Evolutionary conservation across 331 rosid genomes (phyloP), one percentile per base, ranked within the genome.

Genomic region (Acacia pycnantha): DNA sequence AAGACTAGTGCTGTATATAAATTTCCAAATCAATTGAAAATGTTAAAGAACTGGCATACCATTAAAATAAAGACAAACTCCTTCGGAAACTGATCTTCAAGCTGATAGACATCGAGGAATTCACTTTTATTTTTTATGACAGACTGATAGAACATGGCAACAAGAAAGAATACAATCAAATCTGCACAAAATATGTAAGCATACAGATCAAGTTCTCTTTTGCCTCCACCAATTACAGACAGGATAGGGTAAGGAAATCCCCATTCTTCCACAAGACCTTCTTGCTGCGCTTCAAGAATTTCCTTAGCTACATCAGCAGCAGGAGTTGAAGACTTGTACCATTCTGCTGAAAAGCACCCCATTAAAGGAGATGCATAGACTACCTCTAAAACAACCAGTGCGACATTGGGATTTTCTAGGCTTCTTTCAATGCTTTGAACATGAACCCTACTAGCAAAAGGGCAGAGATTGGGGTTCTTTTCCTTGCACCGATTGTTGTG

Each of bases 361-460:
- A 35, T 78, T 65, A 88, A n/a, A 53, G 98, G 94, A 61, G 97
- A 94, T 81, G 99, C 95, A 91, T 90, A 90, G 64, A 92, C 90
- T 56, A 90, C 94, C 87, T 96, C 99, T 15, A 96, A 87, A 84
- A 96, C 97, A 79, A 85, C 98, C 78, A 87, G 78, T 53, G 90
- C 93, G 41, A 94, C 86, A 76, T 87, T 87, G 76, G 85, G 64
- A 81, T 88, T 91, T 78, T 92, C 97, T 85, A 79, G 88, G 81
- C 97, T 94, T 92, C 89, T 91, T 94, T 90, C 99, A 80, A 96
- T 96, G 90, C 99, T 96, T 88, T 94, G 99, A 73, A 96, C 96
- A 86, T 91, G 94, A 86, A 96, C 97, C 89, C 93, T 91, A 84
- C 99, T 96, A 58, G 97, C 81, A 69, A 81, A 91, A 81, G 92